Evolutionary conservation across 768 basidiomycete genomes (phyloP).

Genomic region (Ephemerocybe angulata): DNA sequence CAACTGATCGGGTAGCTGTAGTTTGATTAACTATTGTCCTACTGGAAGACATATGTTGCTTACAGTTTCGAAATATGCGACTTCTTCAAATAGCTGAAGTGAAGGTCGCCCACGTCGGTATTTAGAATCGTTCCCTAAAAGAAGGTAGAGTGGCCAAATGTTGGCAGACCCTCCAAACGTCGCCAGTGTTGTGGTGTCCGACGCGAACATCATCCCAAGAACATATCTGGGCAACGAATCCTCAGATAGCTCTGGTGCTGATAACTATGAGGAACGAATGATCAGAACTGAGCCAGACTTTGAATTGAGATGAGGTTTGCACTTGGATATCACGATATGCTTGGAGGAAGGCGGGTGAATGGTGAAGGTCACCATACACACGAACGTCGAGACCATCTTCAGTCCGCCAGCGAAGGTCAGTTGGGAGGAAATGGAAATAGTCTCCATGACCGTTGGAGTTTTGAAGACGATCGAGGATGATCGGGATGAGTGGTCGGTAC

Average conservation of each 20-base stretch:
- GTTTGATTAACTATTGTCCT: too few relatives aligned
- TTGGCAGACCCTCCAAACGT: not conserved
- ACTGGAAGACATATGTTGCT: not conserved
- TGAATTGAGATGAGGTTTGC: not conserved
- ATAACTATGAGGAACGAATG: not conserved
- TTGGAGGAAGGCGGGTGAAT: constrained; percentile 15
- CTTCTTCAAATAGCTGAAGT: not conserved
- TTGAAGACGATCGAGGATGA: not conserved
- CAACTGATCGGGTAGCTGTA: constrained; percentile 3
- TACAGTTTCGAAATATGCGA: not conserved
- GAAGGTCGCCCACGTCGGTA: not conserved
- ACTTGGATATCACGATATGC: constrained; percentile 9
- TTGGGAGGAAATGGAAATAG: not conserved
- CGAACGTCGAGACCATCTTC: constrained; percentile 9
- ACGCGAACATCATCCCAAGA: too few relatives aligned
- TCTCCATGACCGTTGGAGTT: not conserved
- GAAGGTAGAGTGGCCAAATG: not conserved
- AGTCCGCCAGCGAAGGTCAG: not conserved
- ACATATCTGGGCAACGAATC: too few relatives aligned
- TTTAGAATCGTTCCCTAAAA: not conserved
- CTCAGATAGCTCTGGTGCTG: too few relatives aligned
- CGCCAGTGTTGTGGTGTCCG: not conserved
- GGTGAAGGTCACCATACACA: constrained; percentile 18
- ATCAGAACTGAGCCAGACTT: not conserved
- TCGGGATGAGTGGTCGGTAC: not conserved